Evolutionary conservation across 345 rosid species (phyloP).

Genomic region (Corchorus olitorius): DNA sequence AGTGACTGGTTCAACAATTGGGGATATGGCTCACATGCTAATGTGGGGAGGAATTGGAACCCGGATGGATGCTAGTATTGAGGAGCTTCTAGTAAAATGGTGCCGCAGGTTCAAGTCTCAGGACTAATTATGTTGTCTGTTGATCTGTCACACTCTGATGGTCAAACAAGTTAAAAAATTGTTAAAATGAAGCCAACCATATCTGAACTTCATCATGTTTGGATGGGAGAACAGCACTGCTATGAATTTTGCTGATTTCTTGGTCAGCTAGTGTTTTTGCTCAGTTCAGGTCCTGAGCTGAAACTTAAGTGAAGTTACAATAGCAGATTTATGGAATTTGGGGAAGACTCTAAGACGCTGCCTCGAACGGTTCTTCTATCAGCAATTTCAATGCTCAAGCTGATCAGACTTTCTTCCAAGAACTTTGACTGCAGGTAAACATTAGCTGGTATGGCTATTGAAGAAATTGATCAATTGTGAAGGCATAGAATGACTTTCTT

Average conservation of each 20-base stretch:
- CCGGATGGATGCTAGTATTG: constrained; percentile 81
- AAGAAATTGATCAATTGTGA: neutral
- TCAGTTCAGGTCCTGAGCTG: neutral
- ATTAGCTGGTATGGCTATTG: neutral
- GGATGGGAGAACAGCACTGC: neutral
- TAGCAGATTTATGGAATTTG: neutral
- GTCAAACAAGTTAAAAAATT: neutral
- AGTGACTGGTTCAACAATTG: constrained; percentile 79
- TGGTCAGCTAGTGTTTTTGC: neutral
- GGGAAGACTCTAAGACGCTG: neutral
- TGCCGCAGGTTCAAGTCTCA: constrained; percentile 52
- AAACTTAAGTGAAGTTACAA: neutral
- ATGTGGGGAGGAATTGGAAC: constrained; percentile 96
- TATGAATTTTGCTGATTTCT: constrained; percentile 3
- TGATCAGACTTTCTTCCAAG: neutral
- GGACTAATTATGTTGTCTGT: constrained; percentile 7
- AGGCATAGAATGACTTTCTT: neutral
- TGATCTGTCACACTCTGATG: neutral
- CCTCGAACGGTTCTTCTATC: neutral
- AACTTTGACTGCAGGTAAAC: neutral
- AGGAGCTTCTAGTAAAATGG: constrained; percentile 76
- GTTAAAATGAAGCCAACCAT: neutral
- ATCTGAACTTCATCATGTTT: neutral
- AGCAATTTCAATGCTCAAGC: neutral
- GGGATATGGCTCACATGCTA: constrained; percentile 79